Percentiles rank a stretch among this genome's conserved stretches.
Evolutionary conservation across 352 stramenopile species (phyloP).

Genomic region (Detonula confervacea): DNA sequence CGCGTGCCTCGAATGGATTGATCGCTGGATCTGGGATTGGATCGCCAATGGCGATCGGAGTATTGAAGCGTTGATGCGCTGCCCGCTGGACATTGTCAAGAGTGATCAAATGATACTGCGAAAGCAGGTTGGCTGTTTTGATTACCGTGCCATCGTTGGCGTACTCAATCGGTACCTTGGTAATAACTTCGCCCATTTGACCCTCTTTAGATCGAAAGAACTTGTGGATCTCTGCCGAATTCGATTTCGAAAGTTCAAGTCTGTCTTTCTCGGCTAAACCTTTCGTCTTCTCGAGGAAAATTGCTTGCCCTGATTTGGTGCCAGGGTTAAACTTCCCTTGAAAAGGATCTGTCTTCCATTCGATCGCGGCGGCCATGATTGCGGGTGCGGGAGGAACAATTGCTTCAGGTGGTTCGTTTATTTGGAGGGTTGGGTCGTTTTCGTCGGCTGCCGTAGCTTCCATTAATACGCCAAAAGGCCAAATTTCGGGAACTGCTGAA

Average conservation of each 20-base stretch:
- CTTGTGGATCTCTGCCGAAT: not conserved
- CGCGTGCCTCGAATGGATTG: not conserved
- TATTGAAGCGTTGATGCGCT: not conserved
- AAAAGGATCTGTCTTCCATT: not conserved
- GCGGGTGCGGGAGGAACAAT: too few relatives aligned
- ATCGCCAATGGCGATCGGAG: not conserved
- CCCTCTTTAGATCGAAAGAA: not conserved
- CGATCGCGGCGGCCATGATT: too few relatives aligned
- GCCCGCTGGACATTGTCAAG: not conserved
- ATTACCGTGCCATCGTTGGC: not conserved
- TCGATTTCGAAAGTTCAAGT: not conserved
- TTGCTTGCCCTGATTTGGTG: not conserved
- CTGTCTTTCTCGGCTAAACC: not conserved
- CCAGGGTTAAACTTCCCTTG: conserved; percentile 11
- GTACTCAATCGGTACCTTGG: not conserved
- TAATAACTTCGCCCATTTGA: not conserved
- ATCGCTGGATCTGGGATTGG: not conserved
- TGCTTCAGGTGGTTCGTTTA: too few relatives aligned
- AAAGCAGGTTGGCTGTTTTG: not conserved
- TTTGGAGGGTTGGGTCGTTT: too few relatives aligned
- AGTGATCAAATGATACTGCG: not conserved
- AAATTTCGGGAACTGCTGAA: too few relatives aligned
- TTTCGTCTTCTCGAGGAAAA: conserved; percentile 19
- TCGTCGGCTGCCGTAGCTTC: too few relatives aligned
- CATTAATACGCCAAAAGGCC: too few relatives aligned